Conservation (phyloP, 164 flowering plant genomes). For the Chimonanthus salicifolius region DNA sequence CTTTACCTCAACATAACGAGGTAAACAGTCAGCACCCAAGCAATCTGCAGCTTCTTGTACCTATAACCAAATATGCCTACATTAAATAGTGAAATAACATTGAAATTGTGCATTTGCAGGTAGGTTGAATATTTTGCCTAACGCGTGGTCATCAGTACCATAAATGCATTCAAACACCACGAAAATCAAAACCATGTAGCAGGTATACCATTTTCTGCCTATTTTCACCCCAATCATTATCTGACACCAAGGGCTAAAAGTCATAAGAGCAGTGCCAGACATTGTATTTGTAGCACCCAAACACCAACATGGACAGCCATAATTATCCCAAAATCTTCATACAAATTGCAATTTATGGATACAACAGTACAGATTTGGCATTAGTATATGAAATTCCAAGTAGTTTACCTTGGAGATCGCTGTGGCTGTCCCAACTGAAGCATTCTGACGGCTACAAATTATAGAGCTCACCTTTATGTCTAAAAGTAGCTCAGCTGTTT, state of each 20-base stretch:
- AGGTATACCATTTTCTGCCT: too few relatives aligned
- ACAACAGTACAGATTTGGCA: not conserved
- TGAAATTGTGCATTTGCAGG: not conserved
- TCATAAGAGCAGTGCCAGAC: too few relatives aligned
- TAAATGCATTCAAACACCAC: too few relatives aligned
- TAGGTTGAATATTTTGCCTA: too few relatives aligned
- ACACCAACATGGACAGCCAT: not conserved
- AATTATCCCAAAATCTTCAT: not conserved
- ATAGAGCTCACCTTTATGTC: slow-evolving; percentile 67
- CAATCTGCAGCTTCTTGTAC: slow-evolving; percentile 96
- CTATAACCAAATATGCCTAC: slow-evolving; percentile 29
- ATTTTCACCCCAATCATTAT: too few relatives aligned
- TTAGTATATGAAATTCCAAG: not conserved
- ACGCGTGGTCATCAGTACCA: too few relatives aligned
- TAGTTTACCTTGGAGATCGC: slow-evolving; percentile 57
- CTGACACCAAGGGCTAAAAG: too few relatives aligned
- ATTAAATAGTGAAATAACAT: slow-evolving; percentile 8
- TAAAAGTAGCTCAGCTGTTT: slow-evolving; percentile 88
- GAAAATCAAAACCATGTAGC: too few relatives aligned
- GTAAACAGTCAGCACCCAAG: slow-evolving; percentile 80
- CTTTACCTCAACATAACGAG: slow-evolving; percentile 75
- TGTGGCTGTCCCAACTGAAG: slow-evolving; percentile 58
- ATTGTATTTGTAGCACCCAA: too few relatives aligned
- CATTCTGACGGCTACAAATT: slow-evolving; percentile 50
- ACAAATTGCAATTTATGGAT: not conserved